phyloP scores from a whole-genome alignment of 75 land plant species.

The Adiantum capillusveneris region DNA sequence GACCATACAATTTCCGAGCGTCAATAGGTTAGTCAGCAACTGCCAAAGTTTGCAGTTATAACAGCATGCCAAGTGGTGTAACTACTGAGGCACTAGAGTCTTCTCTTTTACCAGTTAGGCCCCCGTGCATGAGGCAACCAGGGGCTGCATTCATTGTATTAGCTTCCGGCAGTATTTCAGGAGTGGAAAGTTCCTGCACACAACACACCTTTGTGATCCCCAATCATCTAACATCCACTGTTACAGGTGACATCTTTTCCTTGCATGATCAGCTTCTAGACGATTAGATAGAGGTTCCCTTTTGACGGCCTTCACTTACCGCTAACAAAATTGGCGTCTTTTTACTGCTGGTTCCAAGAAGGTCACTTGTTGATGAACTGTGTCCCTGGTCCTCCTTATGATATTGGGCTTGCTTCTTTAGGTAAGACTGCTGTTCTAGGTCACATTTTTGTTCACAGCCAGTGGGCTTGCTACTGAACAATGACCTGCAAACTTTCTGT shows the following conservation, averaged over 20 bases:
- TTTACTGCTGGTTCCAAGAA: not conserved
- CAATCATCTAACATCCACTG: too few species aligned
- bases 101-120: not conserved
- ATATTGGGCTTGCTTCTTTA: not conserved
- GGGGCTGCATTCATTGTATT: not conserved
- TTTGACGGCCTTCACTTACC: not conserved
- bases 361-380: not conserved
- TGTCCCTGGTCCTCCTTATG: not conserved
- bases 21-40: not conserved
- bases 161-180: not conserved
- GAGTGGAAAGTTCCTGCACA: not conserved
- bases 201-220: not conserved
- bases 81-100: not conserved
- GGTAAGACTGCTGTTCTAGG: not conserved
- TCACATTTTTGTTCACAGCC: not conserved
- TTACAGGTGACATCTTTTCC: too few species aligned
- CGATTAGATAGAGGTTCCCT: too few species aligned
- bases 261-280: too few species aligned
- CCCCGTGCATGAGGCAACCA: not conserved
- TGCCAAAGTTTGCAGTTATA: not conserved
- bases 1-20: not conserved
- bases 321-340: not conserved
- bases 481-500: slow-evolving; percentile 2
- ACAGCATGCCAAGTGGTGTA: too few species aligned
- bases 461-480: not conserved